Evolutionary conservation across 2,329 filamentous ascomycete species (phyloP).

Genomic region (Ophiostoma sp.): DNA sequence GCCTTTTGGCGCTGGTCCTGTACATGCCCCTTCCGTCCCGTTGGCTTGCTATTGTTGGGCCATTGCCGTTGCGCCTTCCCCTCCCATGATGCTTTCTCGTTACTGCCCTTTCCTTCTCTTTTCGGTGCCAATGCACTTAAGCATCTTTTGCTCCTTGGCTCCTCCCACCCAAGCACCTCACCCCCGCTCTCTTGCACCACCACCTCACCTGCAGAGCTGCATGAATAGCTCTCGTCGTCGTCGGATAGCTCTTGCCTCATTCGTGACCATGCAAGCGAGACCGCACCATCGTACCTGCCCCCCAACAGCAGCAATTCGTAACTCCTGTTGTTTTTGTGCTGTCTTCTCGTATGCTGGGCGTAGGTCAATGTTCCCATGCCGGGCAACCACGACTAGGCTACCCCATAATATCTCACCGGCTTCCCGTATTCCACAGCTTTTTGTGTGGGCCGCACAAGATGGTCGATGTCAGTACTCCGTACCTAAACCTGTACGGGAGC

Average conservation of each 20-base stretch:
- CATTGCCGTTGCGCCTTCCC: background rate
- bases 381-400: slow-evolving; percentile 13
- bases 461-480: background rate
- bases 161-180: background rate
- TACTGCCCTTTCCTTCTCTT: background rate
- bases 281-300: background rate
- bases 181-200: background rate
- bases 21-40: background rate
- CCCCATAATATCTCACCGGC: slow-evolving; percentile 22
- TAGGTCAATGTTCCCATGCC: background rate
- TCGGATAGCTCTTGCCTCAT: slow-evolving; percentile 1
- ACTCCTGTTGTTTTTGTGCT: background rate
- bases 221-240: background rate
- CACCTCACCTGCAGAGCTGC: background rate
- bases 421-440: slow-evolving; percentile 19
- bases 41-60: background rate
- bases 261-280: background rate
- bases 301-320: no score
- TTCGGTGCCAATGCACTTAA: background rate
- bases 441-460: background rate
- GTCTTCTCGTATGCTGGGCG: background rate
- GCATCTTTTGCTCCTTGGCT: background rate
- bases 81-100: background rate
- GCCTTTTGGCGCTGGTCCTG: no score
- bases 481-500: background rate